Evolutionary conservation across 352 stramenopile genomes (phyloP).

Genomic region (Phytophthora boehmeriae): DNA sequence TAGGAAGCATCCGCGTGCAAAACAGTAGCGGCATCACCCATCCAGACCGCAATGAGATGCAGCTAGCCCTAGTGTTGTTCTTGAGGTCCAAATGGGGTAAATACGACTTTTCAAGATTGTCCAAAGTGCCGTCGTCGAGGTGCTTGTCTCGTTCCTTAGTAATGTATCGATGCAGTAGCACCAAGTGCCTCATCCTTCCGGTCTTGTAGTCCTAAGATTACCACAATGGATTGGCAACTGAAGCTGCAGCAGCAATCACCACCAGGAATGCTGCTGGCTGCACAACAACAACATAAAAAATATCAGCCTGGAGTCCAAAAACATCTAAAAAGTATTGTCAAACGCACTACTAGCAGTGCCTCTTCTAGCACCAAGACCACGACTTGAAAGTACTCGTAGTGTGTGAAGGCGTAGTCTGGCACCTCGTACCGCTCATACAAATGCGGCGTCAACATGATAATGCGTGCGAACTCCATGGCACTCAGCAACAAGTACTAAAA

Average conservation of each 20-base stretch:
- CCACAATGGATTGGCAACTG: constrained; percentile 65
- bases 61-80: constrained; percentile 30
- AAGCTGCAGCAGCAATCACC: constrained; percentile 66
- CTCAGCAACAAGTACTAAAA: constrained; percentile 71
- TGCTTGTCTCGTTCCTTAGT: constrained; percentile 25
- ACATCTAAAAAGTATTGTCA: not conserved
- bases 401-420: constrained; percentile 59
- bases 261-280: constrained; percentile 72
- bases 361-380: constrained; percentile 64
- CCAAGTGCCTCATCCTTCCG: not conserved
- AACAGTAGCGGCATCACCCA: constrained; percentile 13
- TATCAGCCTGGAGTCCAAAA: not conserved
- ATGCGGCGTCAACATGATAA: constrained; percentile 68
- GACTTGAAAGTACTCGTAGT: constrained; percentile 84
- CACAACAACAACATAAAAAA: constrained; percentile 6
- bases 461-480: constrained; percentile 72
- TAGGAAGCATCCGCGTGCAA: constrained; percentile 23
- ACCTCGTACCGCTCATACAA: constrained; percentile 66
- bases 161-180: constrained; percentile 20
- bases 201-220: constrained; percentile 23
- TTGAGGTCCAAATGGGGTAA: constrained; percentile 2
- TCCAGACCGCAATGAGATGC: constrained; percentile 12
- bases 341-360: constrained; percentile 71
- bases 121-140: constrained; percentile 10
- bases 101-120: not conserved